Evolutionary conservation across 2,329 filamentous ascomycete species (phyloP), one percentile per base, ranked within the genome.

Genomic region (Colletotrichum falcatum): DNA sequence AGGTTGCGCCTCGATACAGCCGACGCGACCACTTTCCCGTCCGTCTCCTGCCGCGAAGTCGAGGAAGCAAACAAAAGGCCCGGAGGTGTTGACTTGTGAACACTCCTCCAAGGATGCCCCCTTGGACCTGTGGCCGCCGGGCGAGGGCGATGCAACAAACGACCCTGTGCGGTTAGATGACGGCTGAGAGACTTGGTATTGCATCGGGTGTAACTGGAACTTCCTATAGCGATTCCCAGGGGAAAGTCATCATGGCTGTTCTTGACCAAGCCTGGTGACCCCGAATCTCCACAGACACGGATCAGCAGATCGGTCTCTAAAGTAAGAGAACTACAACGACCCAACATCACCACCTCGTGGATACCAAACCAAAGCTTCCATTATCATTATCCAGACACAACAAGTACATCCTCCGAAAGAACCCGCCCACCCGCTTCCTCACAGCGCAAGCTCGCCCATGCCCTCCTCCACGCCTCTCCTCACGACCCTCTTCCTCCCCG

Each of bases 61-160:
- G 35, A 37, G 35, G 16, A 37, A 37, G 35, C 1, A 20, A 18
- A 42, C 2, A 16, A 42, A 18, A 42, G 16, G 37, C 16, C 67
- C 67, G 28, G 26, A 33, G 9, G 0, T 62, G 26, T 51, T 5
- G 35, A 66, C n/a, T n/a, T n/a, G n/a, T n/a, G n/a, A 16, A 51
- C 66, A 6, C 3, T n/a, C 37, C 0, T 70, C 66, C 6, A 42
- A 62, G 51, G 44, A 66, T n/a, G 44, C 66, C 7, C 49, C 51
- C 2, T 23, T 20, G 4, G 51, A 56, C 5, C 51, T 62, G 0
- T 26, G 64, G n/a, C 23, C n/a, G n/a, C 14, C 65, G 26, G 65
- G 55, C 0, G 11, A 33, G 5, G 48, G 54, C 0, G 54, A 1
- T 65, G 56, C 0, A 39, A 37, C 9, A 60, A 65, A 14, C 35